A percentile compares a stretch with the other conserved stretches of the same genome.
phyloP scores from a whole-genome alignment of 345 rosid species.

The Odontarrhena argentea region DNA sequence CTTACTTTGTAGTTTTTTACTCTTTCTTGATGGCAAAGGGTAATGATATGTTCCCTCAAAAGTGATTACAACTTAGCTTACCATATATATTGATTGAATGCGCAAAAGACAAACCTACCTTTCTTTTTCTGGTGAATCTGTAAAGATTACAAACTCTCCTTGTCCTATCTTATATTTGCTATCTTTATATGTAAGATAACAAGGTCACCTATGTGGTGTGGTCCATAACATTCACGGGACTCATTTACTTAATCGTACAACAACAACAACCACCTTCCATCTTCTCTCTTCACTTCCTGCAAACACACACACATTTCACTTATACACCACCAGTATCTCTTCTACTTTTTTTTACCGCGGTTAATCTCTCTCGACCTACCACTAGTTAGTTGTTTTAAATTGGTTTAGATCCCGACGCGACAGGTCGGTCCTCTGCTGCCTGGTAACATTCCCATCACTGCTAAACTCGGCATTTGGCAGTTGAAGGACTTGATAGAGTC shows the following conservation, averaged over 20 bases:
- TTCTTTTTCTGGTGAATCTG: constrained; percentile 7
- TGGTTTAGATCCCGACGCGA: constrained; percentile 65
- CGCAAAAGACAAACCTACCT: constrained; percentile 23
- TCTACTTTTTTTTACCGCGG: too few species aligned
- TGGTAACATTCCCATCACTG: constrained; percentile 56
- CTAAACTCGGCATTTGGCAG: constrained; percentile 74
- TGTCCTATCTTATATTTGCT: neutral
- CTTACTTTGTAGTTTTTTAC: too few species aligned
- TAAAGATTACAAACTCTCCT: constrained; percentile 18
- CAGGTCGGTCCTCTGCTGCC: constrained; percentile 64
- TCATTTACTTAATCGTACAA: constrained; percentile 17
- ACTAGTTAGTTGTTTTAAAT: neutral
- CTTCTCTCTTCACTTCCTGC: neutral
- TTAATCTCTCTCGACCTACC: neutral
- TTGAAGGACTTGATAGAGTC: constrained; percentile 43
- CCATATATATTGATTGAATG: neutral
- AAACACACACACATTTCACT: neutral
- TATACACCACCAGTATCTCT: neutral
- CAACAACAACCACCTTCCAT: neutral
- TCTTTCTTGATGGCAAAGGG: too few species aligned
- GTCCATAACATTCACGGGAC: constrained; percentile 4
- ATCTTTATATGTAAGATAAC: neutral
- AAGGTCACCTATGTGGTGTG: constrained; percentile 14
- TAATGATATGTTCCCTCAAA: neutral
- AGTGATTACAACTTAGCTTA: constrained; percentile 1